Base-by-base conservation (phyloP, 2,329 filamentous ascomycete genomes). In the Calonectria ilicicola region DNA sequence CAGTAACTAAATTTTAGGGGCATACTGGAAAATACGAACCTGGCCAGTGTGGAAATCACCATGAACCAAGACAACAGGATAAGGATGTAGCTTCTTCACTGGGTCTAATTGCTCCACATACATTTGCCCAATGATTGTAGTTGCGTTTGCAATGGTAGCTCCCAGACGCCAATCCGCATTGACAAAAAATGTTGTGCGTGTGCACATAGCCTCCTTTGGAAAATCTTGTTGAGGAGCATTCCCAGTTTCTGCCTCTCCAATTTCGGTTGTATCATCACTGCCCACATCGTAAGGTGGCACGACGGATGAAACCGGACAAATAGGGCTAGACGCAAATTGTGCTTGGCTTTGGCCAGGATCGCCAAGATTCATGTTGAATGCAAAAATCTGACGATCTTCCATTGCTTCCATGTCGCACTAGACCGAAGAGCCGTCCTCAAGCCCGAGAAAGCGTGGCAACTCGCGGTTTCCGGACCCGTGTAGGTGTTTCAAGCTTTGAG, bases 1-100 rank as follows among this genome's bases (percentile, higher is more conserved):
- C 23, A 60, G 53, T n/a, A 1, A 10, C 14, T 26, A 21, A 21
- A n/a, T 32, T 17, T 1, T 40, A 12, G 19, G 9, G 23, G 46
- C 38, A 23, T 14, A 40, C 2, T 10, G 10, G 27, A 10, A 15
- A 14, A 23, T 9, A 58, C 77, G 58, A 67, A 83, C 83, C 73
- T 82, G 77, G 8, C 83, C 82, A 47, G 81, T 81, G 60, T 85
- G 82, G 21, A 78, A 82, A 35, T 84, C 83, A 17, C 82, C 84
- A 35, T 85, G 84, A 38, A 85, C 78, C 23, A 85, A 74, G 5
- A 85, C 67, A 35, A 85, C 73, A 10, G 82, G 80, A 6, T 73
- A 72, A 0, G 69, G 65, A 9, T 81, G 75, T 2, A 53, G 23
- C 27, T 60, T 72, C 17, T 69, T 27, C 0, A 66, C 17, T 2